Evolutionary conservation across 2,329 filamentous ascomycete genomes (phyloP).

Genomic region (Aspergillus aculeatus): DNA sequence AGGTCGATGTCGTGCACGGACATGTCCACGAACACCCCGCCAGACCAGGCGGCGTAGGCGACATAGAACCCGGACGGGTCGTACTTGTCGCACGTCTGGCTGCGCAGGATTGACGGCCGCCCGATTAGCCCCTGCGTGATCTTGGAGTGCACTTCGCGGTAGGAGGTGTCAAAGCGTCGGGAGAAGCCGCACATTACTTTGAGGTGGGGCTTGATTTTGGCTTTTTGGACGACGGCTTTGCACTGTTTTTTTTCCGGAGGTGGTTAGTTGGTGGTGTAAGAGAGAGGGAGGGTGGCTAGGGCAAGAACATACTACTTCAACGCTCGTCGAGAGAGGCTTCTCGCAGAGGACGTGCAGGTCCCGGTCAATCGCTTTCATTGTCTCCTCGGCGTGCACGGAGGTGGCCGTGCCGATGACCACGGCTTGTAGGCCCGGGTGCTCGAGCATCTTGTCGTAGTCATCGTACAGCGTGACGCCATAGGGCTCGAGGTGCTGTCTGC

Average conservation of each 20-base stretch:
- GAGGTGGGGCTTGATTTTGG: slow-evolving; percentile 54
- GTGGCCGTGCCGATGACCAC: slow-evolving; percentile 56
- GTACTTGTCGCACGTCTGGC: slow-evolving; percentile 65
- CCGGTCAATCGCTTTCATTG: slow-evolving; percentile 54
- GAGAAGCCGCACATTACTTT: slow-evolving; percentile 69
- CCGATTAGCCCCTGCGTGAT: slow-evolving; percentile 58
- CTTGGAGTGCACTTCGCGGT: slow-evolving; percentile 58
- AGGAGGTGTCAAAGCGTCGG: slow-evolving; percentile 64
- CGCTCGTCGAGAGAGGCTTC: slow-evolving; percentile 52
- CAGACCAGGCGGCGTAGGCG: slow-evolving; percentile 61
- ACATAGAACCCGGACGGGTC: slow-evolving; percentile 67
- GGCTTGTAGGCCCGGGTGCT: slow-evolving; percentile 53
- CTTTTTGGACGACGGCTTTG: slow-evolving; percentile 57
- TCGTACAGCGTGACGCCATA: slow-evolving; percentile 53
- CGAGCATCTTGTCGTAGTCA: slow-evolving; percentile 56
- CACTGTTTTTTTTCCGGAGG: slow-evolving; percentile 43
- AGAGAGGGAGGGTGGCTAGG: background rate
- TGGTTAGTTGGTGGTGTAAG: background rate
- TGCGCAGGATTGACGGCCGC: slow-evolving; percentile 58
- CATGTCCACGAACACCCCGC: slow-evolving; percentile 69
- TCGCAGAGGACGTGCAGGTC: slow-evolving; percentile 58
- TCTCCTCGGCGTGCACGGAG: slow-evolving; percentile 55
- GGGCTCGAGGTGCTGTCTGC: slow-evolving; percentile 48
- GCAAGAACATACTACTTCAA: slow-evolving; percentile 52
- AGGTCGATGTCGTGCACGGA: slow-evolving; percentile 68